Evolutionary conservation across 169 alveolate genomes (phyloP), one percentile per base, ranked within the genome.

Genomic region (Cryptosporidium meleagridis): DNA sequence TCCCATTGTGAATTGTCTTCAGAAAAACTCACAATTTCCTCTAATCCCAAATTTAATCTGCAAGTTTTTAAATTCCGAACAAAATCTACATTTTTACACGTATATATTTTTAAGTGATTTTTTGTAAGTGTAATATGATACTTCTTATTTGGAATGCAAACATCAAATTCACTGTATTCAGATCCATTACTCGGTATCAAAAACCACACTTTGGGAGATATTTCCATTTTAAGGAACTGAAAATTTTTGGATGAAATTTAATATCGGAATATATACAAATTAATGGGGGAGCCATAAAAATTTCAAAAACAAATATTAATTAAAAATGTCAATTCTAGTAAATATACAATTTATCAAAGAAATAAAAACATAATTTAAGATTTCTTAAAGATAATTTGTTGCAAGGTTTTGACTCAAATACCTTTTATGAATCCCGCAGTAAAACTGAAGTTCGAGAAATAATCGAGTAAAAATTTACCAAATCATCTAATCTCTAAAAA

Each of bases 381-480:
- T 48, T 48, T 48, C 1, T 12, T 23, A 0, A 10, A 33, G 16
- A 6, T 4, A 73, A 31, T 4, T 23, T 80, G 89, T 80, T 29
- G 75, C 89, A 65, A 62, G 75, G 68, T 80, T 80, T 80, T 80
- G 89, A 80, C 89, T 80, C 89, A 80, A 80, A 80, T 65, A 80
- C 89, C 89, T 80, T 80, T 65, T 80, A 80, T 59, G 41, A 41
- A 23, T 80, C 89, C 89, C 89, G 75, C 89, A 80, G 89, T 80
- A 23, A 44, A 80, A 80, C 89, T 62, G 89, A 80, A 62, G 89
- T 80, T 80, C 39, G 89, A 73, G 70, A 73, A 53, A 73, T 72
- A 33, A 65, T 18, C 29, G 21, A 52, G 86, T 73, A 53, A 29
- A 23, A 3, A 55, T 58, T 58, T 80, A 80, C 89, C 48, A 41